phyloP scores from a whole-genome alignment of 2,329 filamentous ascomycete species.

The Venturia effusa region DNA sequence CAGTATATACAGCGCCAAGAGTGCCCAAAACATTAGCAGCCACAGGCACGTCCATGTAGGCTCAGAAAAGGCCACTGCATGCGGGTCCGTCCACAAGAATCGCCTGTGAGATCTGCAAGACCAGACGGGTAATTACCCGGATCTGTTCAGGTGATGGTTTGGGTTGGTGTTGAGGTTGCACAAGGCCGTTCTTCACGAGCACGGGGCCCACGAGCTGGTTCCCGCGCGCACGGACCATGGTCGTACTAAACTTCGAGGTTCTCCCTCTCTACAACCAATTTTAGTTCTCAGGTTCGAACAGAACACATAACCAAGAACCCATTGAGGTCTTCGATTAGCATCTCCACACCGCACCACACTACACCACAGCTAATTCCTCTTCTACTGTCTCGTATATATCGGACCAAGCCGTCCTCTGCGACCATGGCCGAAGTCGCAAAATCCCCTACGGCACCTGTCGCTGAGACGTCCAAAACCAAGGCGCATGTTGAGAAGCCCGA shows the following conservation, averaged over 20 bases:
- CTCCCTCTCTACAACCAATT: neutral
- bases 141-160: neutral
- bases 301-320: neutral
- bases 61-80: neutral
- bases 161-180: neutral
- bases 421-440: conserved; percentile 10
- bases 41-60: conserved; percentile 42
- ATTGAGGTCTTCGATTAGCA: neutral
- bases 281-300: neutral
- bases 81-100: neutral
- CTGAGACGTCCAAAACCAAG: conserved; percentile 1
- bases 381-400: neutral
- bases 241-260: no score
- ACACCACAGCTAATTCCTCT: neutral
- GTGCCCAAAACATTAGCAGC: conserved; percentile 50
- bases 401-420: neutral
- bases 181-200: neutral
- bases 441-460: conserved; percentile 1
- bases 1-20: conserved; percentile 40
- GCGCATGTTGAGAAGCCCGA: conserved; percentile 48
- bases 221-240: neutral
- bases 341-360: neutral
- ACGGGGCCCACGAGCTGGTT: neutral
- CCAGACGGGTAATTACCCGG: neutral
- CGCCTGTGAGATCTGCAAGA: neutral